These are phyloP conservation scores for Tuber umbilicatum DNA, from an alignment of 495 filamentous ascomycete species.

Conservation along the genomic window DNA sequence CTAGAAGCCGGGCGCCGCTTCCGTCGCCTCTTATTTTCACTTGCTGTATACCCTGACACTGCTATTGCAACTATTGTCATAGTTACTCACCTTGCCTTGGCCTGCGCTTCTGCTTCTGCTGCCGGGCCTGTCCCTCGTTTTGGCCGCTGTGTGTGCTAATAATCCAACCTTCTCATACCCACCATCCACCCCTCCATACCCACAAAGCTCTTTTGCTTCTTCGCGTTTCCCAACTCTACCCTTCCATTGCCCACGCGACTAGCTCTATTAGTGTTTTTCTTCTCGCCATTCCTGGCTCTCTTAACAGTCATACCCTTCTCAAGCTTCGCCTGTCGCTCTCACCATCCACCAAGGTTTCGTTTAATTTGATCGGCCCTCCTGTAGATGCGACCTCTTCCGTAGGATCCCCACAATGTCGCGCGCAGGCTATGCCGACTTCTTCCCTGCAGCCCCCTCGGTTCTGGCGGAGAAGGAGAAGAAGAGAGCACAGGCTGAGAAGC, in stretches of 20 bases:
- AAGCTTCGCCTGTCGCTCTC: neutral
- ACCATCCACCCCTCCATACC: neutral
- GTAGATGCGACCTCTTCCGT: slow-evolving; percentile 42
- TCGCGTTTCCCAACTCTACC: slow-evolving; percentile 28
- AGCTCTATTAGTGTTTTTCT: slow-evolving; percentile 25
- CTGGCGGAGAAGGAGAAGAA: slow-evolving; percentile 45
- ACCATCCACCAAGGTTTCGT: neutral
- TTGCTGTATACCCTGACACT: neutral
- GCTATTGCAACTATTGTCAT: neutral
- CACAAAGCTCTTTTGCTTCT: slow-evolving; percentile 14
- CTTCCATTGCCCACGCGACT: slow-evolving; percentile 30
- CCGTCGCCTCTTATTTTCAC: neutral
- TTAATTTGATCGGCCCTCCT: slow-evolving; percentile 16
- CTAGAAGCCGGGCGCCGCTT: neutral
- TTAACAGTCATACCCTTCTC: slow-evolving; percentile 10
- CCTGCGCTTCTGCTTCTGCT: neutral
- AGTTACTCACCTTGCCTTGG: neutral
- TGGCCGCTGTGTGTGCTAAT: neutral
- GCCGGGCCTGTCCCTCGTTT: neutral
- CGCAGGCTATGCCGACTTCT: slow-evolving; percentile 84
- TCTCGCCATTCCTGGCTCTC: slow-evolving; percentile 18
- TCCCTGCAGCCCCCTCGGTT: slow-evolving; percentile 73
- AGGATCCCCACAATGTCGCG: slow-evolving; percentile 60
- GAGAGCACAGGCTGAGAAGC: slow-evolving; percentile 42
- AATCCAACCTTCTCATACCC: slow-evolving; percentile 1